Evolutionary conservation across 139 green algal species (phyloP).

Genomic region (Tetraselmis striata): DNA sequence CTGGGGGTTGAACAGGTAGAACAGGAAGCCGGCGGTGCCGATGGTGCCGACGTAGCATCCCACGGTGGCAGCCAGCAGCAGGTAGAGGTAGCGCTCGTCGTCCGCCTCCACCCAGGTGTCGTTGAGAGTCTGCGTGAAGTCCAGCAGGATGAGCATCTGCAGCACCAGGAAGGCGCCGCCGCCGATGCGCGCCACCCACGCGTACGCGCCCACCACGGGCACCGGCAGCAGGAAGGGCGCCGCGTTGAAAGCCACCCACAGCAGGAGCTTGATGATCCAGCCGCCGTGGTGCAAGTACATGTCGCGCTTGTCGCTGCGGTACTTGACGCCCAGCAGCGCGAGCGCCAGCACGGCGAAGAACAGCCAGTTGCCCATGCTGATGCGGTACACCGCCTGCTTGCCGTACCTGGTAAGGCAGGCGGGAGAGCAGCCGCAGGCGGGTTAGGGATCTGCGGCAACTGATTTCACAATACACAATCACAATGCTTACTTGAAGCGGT

Average conservation of each 20-base stretch:
- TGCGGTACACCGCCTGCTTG: constrained; percentile 89
- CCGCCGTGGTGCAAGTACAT: constrained; percentile 77
- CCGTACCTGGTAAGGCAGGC: constrained; percentile 96
- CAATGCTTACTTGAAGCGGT: too few species aligned
- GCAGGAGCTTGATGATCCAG: constrained; percentile 76
- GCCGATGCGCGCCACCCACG: constrained; percentile 72
- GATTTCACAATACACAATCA: too few species aligned
- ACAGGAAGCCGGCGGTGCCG: constrained; percentile 58
- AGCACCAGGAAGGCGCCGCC: constrained; percentile 88
- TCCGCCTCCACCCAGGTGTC: constrained; percentile 83
- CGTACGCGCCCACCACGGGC: constrained; percentile 63
- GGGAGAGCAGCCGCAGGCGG: too few species aligned
- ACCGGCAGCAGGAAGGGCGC: constrained; percentile 83
- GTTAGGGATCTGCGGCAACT: too few species aligned
- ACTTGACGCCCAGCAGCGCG: constrained; percentile 69
- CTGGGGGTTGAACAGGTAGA: constrained; percentile 86
- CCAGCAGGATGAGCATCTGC: constrained; percentile 92
- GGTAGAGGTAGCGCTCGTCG: constrained; percentile 74
- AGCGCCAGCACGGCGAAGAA: constrained; percentile 81
- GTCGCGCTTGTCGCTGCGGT: constrained; percentile 74
- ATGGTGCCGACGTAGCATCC: constrained; percentile 42
- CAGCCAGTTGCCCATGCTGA: constrained; percentile 89
- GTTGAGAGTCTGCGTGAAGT: constrained; percentile 88
- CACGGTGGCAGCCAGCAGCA: constrained; percentile 70
- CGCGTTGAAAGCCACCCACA: constrained; percentile 72